Evolutionary conservation across 768 basidiomycete species (phyloP), one percentile per base, ranked within the genome.

Genomic region (Floccularia luteovirens): DNA sequence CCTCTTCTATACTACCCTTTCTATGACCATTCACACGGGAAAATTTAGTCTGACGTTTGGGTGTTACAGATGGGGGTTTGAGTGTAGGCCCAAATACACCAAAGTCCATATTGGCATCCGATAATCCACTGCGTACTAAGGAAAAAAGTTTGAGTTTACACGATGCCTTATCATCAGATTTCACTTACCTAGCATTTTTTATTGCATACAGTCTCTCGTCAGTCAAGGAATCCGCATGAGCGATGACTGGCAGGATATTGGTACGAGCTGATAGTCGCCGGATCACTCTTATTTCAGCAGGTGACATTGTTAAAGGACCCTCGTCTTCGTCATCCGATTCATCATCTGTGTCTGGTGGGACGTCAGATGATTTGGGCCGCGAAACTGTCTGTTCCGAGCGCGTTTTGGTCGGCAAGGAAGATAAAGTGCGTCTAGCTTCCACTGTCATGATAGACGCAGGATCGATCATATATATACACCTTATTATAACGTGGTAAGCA

Each of bases 401-500:
- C 31, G 75, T 69, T 53, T 72, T 75, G 24, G 60, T 57, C 6
- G 77, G 77, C 12, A 69, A 52, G 3, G 71, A 61, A 2, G 72
- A 67, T 40, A 65, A 62, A 1, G 67, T 67, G 38, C 69, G 71
- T 42, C 78, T 70, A 30, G 73, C 66, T 38, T 70, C 59, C 24
- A 63, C 60, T 3, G 76, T 71, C 66, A 76, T 69, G 49, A 90
- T 74, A 12, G 82, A 78, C 19, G 74, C 60, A 10, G 89, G 88
- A 52, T 90, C 86, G 51, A 90, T 72, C 75, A 90, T 72, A 60
- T 91, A 90, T 44, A 91, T 85, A 55, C 83, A 88, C 33, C 87
- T 89, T 39, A 10, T 39, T 28, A n/a, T n/a, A n/a, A 28, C 44
- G 39, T 30, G 46, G 48, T 50, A 42, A 50, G 36, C 7, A 31